phyloP scores from a whole-genome alignment of 1,139 yeast species.

The Kluyveromyces sp. region DNA sequence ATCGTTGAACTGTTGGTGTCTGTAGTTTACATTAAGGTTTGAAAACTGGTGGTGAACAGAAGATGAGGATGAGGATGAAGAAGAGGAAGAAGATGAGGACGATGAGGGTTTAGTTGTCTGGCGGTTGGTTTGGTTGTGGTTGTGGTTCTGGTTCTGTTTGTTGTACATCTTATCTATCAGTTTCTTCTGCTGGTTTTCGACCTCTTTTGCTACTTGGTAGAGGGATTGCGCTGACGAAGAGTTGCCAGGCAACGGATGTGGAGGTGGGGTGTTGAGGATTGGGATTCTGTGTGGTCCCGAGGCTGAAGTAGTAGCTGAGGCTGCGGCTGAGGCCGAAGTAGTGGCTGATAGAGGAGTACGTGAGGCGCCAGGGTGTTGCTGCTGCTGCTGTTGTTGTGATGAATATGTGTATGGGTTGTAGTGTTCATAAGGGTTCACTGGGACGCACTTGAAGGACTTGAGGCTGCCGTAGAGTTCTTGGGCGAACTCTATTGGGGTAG shows the following conservation, averaged over 20 bases:
- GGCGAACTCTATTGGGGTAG: slow-evolving; percentile 26
- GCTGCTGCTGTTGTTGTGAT: background rate
- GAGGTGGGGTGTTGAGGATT: background rate
- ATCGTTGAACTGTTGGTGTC: background rate
- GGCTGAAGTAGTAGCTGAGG: background rate
- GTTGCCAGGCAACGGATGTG: background rate
- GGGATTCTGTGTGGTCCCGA: background rate
- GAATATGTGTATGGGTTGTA: slow-evolving; percentile 4
- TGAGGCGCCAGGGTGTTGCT: too few species aligned
- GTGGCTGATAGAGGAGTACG: too few species aligned
- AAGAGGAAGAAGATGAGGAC: too few species aligned
- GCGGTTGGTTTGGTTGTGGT: background rate
- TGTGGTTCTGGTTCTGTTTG: slow-evolving; percentile 1
- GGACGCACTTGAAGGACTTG: slow-evolving; percentile 25
- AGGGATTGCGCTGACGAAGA: slow-evolving; percentile 6
- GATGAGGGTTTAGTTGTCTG: background rate
- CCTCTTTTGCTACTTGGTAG: slow-evolving; percentile 18
- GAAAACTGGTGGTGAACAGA: too few species aligned
- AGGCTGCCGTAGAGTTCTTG: slow-evolving; percentile 24
- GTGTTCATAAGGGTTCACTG: slow-evolving; percentile 20
- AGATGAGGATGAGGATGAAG: too few species aligned
- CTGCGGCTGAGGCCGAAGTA: background rate
- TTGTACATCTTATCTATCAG: slow-evolving; percentile 13
- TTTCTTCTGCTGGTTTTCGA: slow-evolving; percentile 20
- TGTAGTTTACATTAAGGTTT: background rate